Evolutionary conservation across 2,329 filamentous ascomycete genomes (phyloP), one percentile per base, ranked within the genome.

Genomic region (Daldinia eschscholtzii): DNA sequence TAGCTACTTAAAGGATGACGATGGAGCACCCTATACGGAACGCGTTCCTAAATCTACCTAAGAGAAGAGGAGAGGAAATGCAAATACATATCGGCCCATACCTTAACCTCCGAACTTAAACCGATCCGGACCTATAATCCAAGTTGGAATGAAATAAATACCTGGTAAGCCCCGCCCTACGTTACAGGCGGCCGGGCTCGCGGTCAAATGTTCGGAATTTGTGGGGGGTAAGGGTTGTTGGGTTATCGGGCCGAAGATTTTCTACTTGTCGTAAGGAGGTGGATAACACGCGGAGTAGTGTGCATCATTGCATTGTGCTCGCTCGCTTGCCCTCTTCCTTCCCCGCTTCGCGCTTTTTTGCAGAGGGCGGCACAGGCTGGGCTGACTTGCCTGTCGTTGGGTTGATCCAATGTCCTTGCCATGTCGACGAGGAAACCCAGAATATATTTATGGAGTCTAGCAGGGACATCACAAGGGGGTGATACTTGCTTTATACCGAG

Each of bases 221-320:
- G 7, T 18, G 18, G 10, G 18, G 10, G 46, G 28, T 13, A 13
- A 46, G 12, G 46, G 15, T 12, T 23, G 39, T 37, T 35, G 33
- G 28, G 48, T 20, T 18, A 18, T 46, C 35, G 28, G 23, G 15
- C 9, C 30, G 23, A 44, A 41, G 28, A 39, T 9, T 42, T 37
- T 55, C 44, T 50, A 28, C 26, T 30, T 15, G 7, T 39, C 26
- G 15, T 23, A 28, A 35, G 33, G 33, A 7, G 23, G 13, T 57
- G 61, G 61, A 55, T 37, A 5, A 20, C 3, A 20, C 26, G 46
- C 46, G 46, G 46, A 50, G 46, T 33, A 50, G 9, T 33, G 30
- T 33, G 26, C 26, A 50, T 33, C 5, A 6, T 9, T 9, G 30
- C 30, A 33, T 9, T 33, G 5, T 9, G 30, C 30, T 33, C 30